A percentile compares a stretch with the other conserved stretches of the same genome.
Evolutionary conservation across 768 basidiomycete genomes (phyloP).

Genomic region (Clavaria fumosa): DNA sequence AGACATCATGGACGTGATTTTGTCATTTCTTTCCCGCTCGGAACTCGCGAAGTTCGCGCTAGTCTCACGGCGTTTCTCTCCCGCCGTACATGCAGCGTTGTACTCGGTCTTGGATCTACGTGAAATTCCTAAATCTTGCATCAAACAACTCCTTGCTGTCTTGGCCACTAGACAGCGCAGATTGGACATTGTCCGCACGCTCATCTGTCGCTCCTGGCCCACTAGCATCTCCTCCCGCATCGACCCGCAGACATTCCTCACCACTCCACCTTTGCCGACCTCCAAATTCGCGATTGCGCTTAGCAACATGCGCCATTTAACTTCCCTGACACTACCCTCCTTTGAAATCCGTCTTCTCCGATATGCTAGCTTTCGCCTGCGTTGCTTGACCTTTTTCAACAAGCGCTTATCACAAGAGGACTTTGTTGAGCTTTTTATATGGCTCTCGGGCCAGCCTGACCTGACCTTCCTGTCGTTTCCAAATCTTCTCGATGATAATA

Average conservation of each 20-base stretch:
- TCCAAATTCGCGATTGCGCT: constrained; percentile 30
- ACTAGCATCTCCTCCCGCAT: constrained; percentile 19
- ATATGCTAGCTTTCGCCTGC: constrained; percentile 27
- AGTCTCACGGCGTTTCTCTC: constrained; percentile 21
- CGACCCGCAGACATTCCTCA: constrained; percentile 14
- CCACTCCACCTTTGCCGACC: constrained; percentile 13
- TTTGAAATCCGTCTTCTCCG: constrained; percentile 29
- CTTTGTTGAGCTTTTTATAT: constrained; percentile 9
- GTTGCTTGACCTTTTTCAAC: constrained; percentile 24
- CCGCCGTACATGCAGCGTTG: constrained; percentile 19
- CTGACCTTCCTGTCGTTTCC: constrained; percentile 8
- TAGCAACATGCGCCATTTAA: constrained; percentile 31
- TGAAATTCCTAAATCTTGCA: constrained; percentile 15
- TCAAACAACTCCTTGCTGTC: constrained; percentile 22
- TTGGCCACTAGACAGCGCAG: constrained; percentile 26
- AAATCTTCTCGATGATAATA: constrained; percentile 17
- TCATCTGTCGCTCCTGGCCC: constrained; percentile 30
- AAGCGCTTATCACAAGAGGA: constrained; percentile 19
- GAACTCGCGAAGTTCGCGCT: constrained; percentile 17
- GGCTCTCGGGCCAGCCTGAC: constrained; percentile 14
- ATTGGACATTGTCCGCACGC: constrained; percentile 24
- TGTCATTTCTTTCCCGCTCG: constrained; percentile 21
- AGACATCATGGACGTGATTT: constrained; percentile 21
- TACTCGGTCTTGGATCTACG: constrained; percentile 24
- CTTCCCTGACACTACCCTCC: constrained; percentile 25